Base-by-base conservation (phyloP, 1,284 basidiomycete genomes). In the Ceratobasidium sp. region DNA sequence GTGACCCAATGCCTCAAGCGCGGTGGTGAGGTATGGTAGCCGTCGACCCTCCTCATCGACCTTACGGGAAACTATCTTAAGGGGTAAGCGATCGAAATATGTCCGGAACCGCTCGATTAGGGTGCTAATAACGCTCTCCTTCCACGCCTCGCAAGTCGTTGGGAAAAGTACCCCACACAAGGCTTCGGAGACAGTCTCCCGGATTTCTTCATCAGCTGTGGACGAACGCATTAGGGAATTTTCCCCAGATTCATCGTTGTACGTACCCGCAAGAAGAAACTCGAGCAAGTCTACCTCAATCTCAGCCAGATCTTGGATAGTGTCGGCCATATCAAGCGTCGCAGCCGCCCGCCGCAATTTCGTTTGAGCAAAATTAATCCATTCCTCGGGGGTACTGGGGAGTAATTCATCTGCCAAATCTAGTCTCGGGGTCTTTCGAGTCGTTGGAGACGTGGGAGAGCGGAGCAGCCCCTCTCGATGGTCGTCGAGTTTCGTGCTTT, bases 341-440 rank as follows among this genome's bases (percentile, higher is more conserved):
- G 55, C 55, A 4, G 32, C 20, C 10, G 25, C 25, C 10, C 38
- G 34, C 15, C 35, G n/a, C 12, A 57, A 10, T 27, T 40, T 57
- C 55, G n/a, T 57, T 25, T 42, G 38, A 8, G 55, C 55, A 57
- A 57, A 57, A 10, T 57, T 76, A 20, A 85, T 79, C 84, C 84
- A 85, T 72, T 86, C 85, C 27, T 84, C 84, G 1, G 82, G 78
- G 0, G 77, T 58, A 5, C n/a, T n/a, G n/a, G n/a, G n/a, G n/a
- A n/a, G n/a, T n/a, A n/a, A n/a, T n/a, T n/a, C n/a, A n/a, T n/a
- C n/a, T n/a, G n/a, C n/a, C n/a, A n/a, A n/a, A n/a, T n/a, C n/a
- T n/a, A n/a, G n/a, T n/a, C n/a, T n/a, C n/a, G n/a, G n/a, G n/a
- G n/a, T n/a, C n/a, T n/a, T 78, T 87, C 87, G 85, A 83, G n/a